Conservation (phyloP, 2,329 filamentous ascomycete genomes). For the Shiraia sp. region DNA sequence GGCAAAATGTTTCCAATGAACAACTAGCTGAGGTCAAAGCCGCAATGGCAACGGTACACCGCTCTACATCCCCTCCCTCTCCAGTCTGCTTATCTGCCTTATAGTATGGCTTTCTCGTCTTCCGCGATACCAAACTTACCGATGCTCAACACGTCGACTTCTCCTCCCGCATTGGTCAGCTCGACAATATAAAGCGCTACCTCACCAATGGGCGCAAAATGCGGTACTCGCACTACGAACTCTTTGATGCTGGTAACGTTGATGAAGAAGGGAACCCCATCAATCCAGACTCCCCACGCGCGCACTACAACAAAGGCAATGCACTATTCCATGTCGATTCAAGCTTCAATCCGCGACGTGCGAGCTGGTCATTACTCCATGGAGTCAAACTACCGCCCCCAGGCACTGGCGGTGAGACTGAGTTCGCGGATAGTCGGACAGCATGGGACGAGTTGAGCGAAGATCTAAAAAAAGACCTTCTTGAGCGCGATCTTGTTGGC, state of each 20-base stretch:
- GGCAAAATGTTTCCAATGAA: not conserved
- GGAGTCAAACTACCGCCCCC: conserved; percentile 28
- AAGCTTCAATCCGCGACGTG: conserved; percentile 34
- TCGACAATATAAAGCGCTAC: conserved; percentile 47
- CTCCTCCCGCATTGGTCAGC: conserved; percentile 53
- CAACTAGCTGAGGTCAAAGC: conserved; percentile 4
- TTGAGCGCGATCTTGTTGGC: conserved; percentile 22
- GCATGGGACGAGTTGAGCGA: conserved; percentile 38
- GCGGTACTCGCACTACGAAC: conserved; percentile 54
- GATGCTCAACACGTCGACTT: conserved; percentile 54
- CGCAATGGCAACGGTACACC: conserved; percentile 3
- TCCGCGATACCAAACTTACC: conserved; percentile 56
- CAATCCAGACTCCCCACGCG: conserved; percentile 47
- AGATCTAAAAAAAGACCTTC: conserved; percentile 27
- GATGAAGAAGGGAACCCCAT: conserved; percentile 53
- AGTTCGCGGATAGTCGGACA: conserved; percentile 29
- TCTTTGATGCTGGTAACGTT: conserved; percentile 63
- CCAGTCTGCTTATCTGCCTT: not conserved
- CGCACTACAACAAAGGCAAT: conserved; percentile 48
- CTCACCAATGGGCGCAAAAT: conserved; percentile 51
- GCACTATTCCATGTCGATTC: conserved; percentile 34
- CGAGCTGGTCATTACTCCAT: conserved; percentile 25
- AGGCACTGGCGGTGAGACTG: conserved; percentile 28
- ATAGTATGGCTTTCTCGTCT: conserved; percentile 57
- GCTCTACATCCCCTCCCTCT: not conserved